Conservation (phyloP, 306 rosid genomes). For the Cicer chorassanicum region DNA sequence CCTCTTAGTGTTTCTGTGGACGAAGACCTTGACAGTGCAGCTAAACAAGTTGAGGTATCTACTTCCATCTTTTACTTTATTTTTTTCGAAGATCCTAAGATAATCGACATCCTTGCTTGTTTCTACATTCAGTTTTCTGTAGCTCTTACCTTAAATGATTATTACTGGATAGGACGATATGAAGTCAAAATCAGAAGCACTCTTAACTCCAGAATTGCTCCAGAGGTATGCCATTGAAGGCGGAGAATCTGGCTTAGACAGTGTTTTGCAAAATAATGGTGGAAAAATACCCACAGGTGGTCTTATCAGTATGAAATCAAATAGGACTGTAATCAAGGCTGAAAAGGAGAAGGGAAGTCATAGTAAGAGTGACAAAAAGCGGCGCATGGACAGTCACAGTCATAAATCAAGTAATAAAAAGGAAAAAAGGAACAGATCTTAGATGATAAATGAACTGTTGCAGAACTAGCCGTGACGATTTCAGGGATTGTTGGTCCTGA, state of each 20-base stretch:
- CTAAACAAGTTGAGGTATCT: conserved; percentile 78
- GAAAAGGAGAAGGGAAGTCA: conserved; percentile 53
- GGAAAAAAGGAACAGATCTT: conserved; percentile 57
- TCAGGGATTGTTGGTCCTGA: background rate
- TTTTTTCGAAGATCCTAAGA: background rate
- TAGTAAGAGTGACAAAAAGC: conserved; percentile 53
- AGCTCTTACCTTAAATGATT: conserved; percentile 35
- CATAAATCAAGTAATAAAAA: conserved; percentile 51
- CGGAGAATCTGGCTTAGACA: conserved; percentile 57
- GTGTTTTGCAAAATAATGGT: conserved; percentile 54
- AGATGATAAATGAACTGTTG: background rate
- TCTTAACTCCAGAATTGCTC: conserved; percentile 57
- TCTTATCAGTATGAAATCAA: conserved; percentile 67
- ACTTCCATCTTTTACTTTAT: conserved; percentile 12
- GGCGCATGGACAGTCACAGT: conserved; percentile 50
- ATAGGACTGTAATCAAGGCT: conserved; percentile 44
- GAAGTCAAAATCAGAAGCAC: conserved; percentile 57
- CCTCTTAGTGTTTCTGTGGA: conserved; percentile 80
- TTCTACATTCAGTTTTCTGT: conserved; percentile 8
- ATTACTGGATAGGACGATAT: conserved; percentile 57
- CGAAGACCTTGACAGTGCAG: conserved; percentile 79
- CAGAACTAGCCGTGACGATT: background rate
- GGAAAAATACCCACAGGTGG: conserved; percentile 67
- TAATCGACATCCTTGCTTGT: conserved; percentile 14
- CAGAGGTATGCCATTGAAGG: conserved; percentile 66